Evolutionary conservation across 306 rosid genomes (phyloP).

Genomic region (Hippophae gyantsensis): DNA sequence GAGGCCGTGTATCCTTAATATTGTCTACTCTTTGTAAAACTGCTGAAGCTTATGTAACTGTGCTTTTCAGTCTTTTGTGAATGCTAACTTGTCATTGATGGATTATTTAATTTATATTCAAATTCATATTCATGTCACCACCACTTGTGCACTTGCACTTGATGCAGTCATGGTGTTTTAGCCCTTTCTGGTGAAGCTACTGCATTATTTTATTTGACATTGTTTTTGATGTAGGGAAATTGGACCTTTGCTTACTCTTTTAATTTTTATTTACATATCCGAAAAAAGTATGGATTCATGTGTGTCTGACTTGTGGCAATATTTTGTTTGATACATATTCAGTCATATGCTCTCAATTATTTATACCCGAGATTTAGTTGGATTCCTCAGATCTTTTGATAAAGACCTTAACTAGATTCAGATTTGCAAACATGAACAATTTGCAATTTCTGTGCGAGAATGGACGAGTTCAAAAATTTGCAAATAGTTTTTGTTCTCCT

Average conservation of each 20-base stretch:
- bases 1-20: conserved; percentile 95
- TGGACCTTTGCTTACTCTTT: background rate
- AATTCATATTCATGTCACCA: conserved; percentile 5
- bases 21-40: conserved; percentile 19
- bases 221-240: conserved; percentile 4
- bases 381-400: too few relatives aligned
- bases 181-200: too few relatives aligned
- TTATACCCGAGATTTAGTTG: background rate
- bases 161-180: too few relatives aligned
- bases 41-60: conserved; percentile 10
- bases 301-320: conserved; percentile 13
- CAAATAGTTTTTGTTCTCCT: conserved; percentile 91
- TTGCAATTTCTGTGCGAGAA: conserved; percentile 87
- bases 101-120: conserved; percentile 5
- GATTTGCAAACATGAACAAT: conserved; percentile 70
- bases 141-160: background rate
- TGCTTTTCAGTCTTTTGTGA: conserved; percentile 5
- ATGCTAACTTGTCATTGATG: background rate
- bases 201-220: background rate
- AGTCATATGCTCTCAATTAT: conserved; percentile 3
- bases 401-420: conserved; percentile 43
- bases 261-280: background rate
- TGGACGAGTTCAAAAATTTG: conserved; percentile 90
- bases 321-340: conserved; percentile 6
- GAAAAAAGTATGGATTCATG: conserved; percentile 2